Conservation (phyloP, 1,284 basidiomycete genomes). For the Trametes versicolor region DNA sequence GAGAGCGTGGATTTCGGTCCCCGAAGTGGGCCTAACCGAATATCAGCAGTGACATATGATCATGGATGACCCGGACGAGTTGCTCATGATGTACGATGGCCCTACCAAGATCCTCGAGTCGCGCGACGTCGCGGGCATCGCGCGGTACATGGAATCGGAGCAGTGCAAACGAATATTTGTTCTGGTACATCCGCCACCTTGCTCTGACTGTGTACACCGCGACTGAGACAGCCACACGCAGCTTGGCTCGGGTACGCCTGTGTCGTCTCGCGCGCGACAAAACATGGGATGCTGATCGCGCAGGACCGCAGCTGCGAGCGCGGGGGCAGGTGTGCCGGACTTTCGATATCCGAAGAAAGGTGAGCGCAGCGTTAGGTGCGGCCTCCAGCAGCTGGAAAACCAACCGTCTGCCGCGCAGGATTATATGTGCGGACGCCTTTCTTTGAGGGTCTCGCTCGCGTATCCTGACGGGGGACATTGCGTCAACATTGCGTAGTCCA, state of each 20-base stretch:
- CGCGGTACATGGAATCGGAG: conserved; percentile 73
- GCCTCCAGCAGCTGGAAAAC: background rate
- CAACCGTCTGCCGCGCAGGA: conserved; percentile 47
- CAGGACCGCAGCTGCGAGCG: conserved; percentile 67
- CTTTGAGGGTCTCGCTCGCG: background rate
- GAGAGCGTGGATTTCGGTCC: background rate
- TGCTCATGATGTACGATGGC: conserved; percentile 39
- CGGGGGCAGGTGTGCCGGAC: conserved; percentile 83
- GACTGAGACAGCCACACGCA: conserved; percentile 28
- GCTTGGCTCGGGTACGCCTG: conserved; percentile 27
- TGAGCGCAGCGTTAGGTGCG: conserved; percentile 29
- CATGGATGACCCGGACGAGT: conserved; percentile 33
- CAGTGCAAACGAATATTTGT: conserved; percentile 73
- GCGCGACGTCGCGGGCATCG: conserved; percentile 56
- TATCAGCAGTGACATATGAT: background rate
- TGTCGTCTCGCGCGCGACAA: background rate
- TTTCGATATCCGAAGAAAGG: conserved; percentile 83
- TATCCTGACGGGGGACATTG: conserved; percentile 4
- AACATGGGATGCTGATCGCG: conserved; percentile 2
- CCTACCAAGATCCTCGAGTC: conserved; percentile 46
- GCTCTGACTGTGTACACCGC: background rate
- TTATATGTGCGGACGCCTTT: conserved; percentile 56
- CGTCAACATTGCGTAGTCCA: conserved; percentile 8
- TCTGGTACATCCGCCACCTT: conserved; percentile 62
- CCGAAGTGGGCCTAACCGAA: background rate